Conservation (phyloP, 768 basidiomycete species). For the Leccinum olivaceopallidum region DNA sequence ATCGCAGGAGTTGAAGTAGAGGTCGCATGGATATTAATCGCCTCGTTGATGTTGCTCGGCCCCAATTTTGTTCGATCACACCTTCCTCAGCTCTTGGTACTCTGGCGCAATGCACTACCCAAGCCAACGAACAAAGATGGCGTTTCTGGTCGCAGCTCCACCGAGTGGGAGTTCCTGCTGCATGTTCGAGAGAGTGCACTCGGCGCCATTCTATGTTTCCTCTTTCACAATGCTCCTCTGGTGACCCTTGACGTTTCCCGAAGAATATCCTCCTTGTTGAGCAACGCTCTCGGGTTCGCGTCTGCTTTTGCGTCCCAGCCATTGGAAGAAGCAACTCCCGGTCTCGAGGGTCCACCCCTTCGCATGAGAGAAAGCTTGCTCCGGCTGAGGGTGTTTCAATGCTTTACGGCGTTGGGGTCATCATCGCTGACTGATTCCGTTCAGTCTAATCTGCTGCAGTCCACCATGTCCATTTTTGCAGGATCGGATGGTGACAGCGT, state of each 20-base stretch:
- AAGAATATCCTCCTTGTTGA: conserved; percentile 81
- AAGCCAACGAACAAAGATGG: conserved; percentile 91
- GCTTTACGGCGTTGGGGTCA: conserved; percentile 81
- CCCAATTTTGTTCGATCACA: conserved; percentile 93
- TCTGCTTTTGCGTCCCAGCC: conserved; percentile 77
- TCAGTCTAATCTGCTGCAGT: conserved; percentile 80
- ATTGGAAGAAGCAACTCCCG: conserved; percentile 57
- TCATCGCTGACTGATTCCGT: conserved; percentile 78
- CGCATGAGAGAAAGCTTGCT: conserved; percentile 82
- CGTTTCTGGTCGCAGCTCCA: conserved; percentile 59
- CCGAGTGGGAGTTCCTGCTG: conserved; percentile 91
- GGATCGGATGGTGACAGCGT: conserved; percentile 83
- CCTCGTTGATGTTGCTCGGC: conserved; percentile 88
- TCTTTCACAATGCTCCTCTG: conserved; percentile 76
- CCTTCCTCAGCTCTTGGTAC: conserved; percentile 88
- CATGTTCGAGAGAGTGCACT: conserved; percentile 90
- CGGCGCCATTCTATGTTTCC: conserved; percentile 84
- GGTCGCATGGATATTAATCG: conserved; percentile 91
- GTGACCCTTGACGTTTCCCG: conserved; percentile 91
- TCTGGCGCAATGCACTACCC: conserved; percentile 97
- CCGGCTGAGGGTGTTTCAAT: conserved; percentile 84
- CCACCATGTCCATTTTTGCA: conserved; percentile 78
- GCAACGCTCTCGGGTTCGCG: conserved; percentile 88
- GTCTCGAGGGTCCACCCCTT: conserved; percentile 52
- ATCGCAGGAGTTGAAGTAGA: conserved; percentile 85